Conservation (phyloP, 2,329 filamentous ascomycete species). For the Fusarium poae region DNA sequence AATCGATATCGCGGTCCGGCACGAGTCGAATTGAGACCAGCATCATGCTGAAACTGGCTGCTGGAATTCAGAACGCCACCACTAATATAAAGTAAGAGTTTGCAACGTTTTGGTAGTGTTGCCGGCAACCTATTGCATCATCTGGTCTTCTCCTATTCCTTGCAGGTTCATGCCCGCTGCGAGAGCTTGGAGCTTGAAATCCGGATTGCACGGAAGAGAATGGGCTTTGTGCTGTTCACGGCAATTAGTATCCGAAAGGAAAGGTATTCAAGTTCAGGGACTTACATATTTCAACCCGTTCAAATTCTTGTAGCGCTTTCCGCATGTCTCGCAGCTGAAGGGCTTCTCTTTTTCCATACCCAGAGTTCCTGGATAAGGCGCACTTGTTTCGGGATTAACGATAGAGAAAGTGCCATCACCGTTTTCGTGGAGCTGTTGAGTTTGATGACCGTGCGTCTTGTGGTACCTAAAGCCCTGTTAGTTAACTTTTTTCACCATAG, state of each 20-base stretch:
- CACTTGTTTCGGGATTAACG: slow-evolving; percentile 93
- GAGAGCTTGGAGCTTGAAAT: slow-evolving; percentile 66
- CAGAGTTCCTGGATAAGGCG: slow-evolving; percentile 93
- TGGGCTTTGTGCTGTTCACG: slow-evolving; percentile 76
- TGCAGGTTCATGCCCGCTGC: slow-evolving; percentile 60
- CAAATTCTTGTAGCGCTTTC: slow-evolving; percentile 98
- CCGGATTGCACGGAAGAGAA: slow-evolving; percentile 90
- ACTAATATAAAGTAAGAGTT: not conserved
- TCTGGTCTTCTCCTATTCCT: slow-evolving; percentile 62
- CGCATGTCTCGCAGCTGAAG: slow-evolving; percentile 95
- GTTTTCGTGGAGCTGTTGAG: slow-evolving; percentile 96
- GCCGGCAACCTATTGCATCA: slow-evolving; percentile 50
- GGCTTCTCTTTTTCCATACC: slow-evolving; percentile 99
- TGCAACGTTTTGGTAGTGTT: not conserved
- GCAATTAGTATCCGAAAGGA: slow-evolving; percentile 50
- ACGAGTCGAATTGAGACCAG: slow-evolving; percentile 24
- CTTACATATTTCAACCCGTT: slow-evolving; percentile 96
- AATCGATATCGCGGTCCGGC: slow-evolving; percentile 36
- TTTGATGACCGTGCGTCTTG: slow-evolving; percentile 91
- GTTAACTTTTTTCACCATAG: slow-evolving; percentile 1
- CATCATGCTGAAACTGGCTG: slow-evolving; percentile 11
- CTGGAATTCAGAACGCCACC: not conserved
- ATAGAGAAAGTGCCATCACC: slow-evolving; percentile 98
- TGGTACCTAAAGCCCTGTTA: slow-evolving; percentile 67
- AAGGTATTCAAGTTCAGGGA: slow-evolving; percentile 24